A percentile compares a stretch with the other conserved stretches of the same genome.
Evolutionary conservation across 345 rosid species (phyloP).

Genomic region (Odontarrhena argentea): DNA sequence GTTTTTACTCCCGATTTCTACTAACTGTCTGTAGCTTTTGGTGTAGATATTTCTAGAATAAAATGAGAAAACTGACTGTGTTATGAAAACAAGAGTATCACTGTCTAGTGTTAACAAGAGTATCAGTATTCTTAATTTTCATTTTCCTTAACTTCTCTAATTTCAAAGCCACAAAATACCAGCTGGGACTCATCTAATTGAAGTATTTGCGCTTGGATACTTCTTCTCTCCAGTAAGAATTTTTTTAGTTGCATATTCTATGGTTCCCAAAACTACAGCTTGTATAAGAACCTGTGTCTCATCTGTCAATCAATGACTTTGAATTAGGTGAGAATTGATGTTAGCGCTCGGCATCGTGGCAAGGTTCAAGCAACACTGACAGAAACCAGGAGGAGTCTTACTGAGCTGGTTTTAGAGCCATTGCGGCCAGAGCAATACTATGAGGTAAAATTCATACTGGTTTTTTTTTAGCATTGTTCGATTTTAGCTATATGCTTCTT

Average conservation of each 20-base stretch:
- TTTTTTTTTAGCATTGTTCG: conserved; percentile 15
- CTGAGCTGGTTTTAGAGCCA: conserved; percentile 88
- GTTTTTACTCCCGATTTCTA: neutral
- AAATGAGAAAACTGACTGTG: neutral
- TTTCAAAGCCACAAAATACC: conserved; percentile 73
- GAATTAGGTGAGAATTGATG: conserved; percentile 91
- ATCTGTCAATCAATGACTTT: conserved; percentile 16
- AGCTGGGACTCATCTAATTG: conserved; percentile 96
- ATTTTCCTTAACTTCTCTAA: conserved; percentile 55
- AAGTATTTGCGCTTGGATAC: conserved; percentile 82
- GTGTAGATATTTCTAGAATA: neutral
- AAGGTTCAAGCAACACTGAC: conserved; percentile 95
- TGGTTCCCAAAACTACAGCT: conserved; percentile 1
- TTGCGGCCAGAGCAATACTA: conserved; percentile 78
- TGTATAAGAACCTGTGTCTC: neutral
- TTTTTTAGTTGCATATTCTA: conserved; percentile 3
- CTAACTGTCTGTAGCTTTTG: conserved; percentile 3
- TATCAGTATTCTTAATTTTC: neutral
- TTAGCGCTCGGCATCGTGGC: conserved; percentile 92
- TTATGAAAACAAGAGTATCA: conserved; percentile 18
- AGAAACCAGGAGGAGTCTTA: conserved; percentile 82
- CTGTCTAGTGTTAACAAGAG: conserved; percentile 14
- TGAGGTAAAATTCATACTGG: conserved; percentile 56
- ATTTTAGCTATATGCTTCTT: conserved; percentile 30
- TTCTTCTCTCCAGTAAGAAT: conserved; percentile 90